Evolutionary conservation across 1,284 basidiomycete species (phyloP).

Genomic region (Porogramme epimiltina): DNA sequence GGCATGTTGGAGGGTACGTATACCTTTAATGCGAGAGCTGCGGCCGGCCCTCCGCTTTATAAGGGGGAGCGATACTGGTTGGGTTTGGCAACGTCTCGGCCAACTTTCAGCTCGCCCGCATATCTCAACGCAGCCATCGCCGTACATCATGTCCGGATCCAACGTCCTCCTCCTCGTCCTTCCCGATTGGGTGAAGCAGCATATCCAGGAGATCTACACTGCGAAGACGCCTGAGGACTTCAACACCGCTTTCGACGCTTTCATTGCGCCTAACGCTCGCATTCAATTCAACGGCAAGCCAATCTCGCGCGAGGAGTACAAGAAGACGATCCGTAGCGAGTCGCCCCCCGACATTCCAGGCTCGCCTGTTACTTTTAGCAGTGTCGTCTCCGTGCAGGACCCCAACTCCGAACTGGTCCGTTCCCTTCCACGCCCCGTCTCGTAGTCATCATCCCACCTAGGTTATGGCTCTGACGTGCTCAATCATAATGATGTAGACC

Average conservation of each 20-base stretch:
- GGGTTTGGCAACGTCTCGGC: no score
- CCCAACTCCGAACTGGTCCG: background rate
- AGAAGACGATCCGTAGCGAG: constrained; percentile 15
- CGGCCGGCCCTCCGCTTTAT: no score
- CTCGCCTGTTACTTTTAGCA: background rate
- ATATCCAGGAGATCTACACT: constrained; percentile 31
- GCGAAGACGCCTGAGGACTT: constrained; percentile 33
- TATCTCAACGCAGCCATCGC: no score
- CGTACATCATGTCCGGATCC: no score
- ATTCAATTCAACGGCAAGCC: constrained; percentile 38
- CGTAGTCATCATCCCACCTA: background rate
- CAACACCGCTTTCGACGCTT: constrained; percentile 33
- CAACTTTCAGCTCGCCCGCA: no score
- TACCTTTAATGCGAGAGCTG: no score
- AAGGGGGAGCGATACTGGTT: no score
- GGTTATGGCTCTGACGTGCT: no score
- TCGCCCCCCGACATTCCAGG: no score
- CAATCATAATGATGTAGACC: no score
- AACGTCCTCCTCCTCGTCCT: constrained; percentile 33
- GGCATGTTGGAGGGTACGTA: no score
- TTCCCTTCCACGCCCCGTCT: background rate
- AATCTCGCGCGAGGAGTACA: constrained; percentile 22
- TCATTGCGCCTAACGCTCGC: constrained; percentile 28
- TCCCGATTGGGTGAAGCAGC: constrained; percentile 34
- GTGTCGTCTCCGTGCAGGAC: background rate